Base-by-base conservation (phyloP, 2,329 filamentous ascomycete genomes). In the Aureobasidium mangrovei region DNA sequence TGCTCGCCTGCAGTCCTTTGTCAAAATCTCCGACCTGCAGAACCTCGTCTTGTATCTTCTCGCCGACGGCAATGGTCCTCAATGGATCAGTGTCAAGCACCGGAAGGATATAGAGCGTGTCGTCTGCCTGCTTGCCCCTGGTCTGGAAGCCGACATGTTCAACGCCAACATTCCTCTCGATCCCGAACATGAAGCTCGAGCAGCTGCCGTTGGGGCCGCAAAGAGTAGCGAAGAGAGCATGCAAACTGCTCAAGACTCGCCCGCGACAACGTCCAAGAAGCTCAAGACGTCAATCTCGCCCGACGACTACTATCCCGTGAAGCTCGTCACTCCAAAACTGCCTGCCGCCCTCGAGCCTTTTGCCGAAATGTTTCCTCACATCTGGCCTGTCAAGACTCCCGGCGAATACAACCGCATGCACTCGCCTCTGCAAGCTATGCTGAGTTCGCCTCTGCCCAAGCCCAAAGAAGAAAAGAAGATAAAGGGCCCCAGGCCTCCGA, bases 91-190 rank as follows among this genome's bases (percentile, higher is more conserved):
- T 31, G 71, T 84, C 56, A 75, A 74, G 58, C 77, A 83, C 64
- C 77, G 77, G 42, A 70, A 69, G 18, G 71, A 74, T 57, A 75
- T 84, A 39, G 72, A 72, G 55, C 94, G 93, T 71, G 85, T 94
- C 31, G 91, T 97, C 31, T 81, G 88, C 39, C 74, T 98, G 60
- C 91, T 96, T 86, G 83, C 96, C 8, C 93, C 93, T 8, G 93
- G 93, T 0, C 72, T 98, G 27, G 91, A 97, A 66, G 81, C 88
- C 63, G 86, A 83, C 58, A 93, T 97, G 86, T 95, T 97, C 71
- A 81, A 86, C 67, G 77, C 80, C 35, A 72, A 70, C 3, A 70
- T 80, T 33, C 28, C 58, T 72, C 28, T 57, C 67, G 47, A 53
- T 18, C 29, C 53, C 1, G 29, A 24, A 29, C 39, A 53, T 26